phyloP scores from a whole-genome alignment of 441 rosid species.

The Erodium texanum region DNA sequence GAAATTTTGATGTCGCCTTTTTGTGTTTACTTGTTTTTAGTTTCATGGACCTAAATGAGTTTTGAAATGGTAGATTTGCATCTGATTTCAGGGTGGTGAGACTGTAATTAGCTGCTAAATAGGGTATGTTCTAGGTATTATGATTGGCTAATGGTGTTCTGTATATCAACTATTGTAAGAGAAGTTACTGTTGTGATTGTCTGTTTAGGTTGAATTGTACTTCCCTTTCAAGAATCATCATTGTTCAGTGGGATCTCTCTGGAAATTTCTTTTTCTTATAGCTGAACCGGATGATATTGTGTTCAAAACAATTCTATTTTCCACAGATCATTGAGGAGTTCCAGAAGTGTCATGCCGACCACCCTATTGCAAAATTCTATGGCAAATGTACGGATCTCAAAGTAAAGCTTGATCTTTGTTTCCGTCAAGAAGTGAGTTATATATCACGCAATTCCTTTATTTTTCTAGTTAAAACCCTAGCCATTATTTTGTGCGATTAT shows the following conservation, averaged over 20 bases:
- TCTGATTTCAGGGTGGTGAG: background rate
- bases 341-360: conserved; percentile 78
- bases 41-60: background rate
- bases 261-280: background rate
- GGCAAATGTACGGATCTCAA: conserved; percentile 82
- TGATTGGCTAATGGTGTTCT: background rate
- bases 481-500: background rate
- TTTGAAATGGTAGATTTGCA: background rate
- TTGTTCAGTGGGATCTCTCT: background rate
- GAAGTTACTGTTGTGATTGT: background rate
- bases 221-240: background rate
- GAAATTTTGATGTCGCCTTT: background rate
- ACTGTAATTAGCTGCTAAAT: background rate
- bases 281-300: background rate
- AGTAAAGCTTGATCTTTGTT: conserved; percentile 75
- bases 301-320: background rate
- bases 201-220: background rate
- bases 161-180: background rate
- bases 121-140: background rate
- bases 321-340: conserved; percentile 74
- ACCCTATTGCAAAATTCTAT: conserved; percentile 71
- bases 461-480: background rate
- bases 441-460: background rate
- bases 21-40: background rate
- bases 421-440: conserved; percentile 64